Evolutionary conservation across 306 rosid genomes (phyloP), one percentile per base, ranked within the genome.

Genomic region (Acacia acuminata): DNA sequence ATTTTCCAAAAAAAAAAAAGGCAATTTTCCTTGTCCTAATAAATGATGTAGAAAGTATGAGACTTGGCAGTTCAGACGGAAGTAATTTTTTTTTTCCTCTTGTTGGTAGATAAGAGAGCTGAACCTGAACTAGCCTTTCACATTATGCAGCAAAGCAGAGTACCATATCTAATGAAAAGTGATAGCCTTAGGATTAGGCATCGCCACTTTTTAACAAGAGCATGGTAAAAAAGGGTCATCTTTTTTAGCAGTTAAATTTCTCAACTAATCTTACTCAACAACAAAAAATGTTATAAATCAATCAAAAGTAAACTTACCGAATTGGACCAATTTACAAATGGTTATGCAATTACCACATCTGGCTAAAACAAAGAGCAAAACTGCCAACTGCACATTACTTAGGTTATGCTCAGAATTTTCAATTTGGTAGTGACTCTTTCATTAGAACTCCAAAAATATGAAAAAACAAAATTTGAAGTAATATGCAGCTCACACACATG

Each of bases 281-380:
- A 53, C 19, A 50, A 40, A 69, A 44, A 71, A 44, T 5, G 30
- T 44, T 24, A 13, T 25, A 45, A 13, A 71, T 43, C 40, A 45
- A 24, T 71, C 13, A 44, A 24, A 45, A 15, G 3, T 64, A 22
- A 82, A 75, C 85, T 72, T 76, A 93, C 98, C 93, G 15, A 87
- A 83, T 86, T 91, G 91, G 71, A 79, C 74, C 90, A 93, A 85
- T 38, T 91, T 94, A 97, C 98, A 93, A 85, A 93, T 79, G 75
- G 98, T 91, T 75, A 94, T 85, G 88, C 83, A 90, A 85, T 87
- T 93, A 73, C 98, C 97, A 84, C 98, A 89, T 84, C 94, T 93
- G 3, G 98, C 98, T 76, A 94, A 85, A 81, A 93, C 92, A 83
- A 94, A 93, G 55, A 94, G 98, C 85, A 91, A 77, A 38, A 87